Evolutionary conservation across 768 basidiomycete species (phyloP), one percentile per base, ranked within the genome.

Genomic region (Suillus sp.): DNA sequence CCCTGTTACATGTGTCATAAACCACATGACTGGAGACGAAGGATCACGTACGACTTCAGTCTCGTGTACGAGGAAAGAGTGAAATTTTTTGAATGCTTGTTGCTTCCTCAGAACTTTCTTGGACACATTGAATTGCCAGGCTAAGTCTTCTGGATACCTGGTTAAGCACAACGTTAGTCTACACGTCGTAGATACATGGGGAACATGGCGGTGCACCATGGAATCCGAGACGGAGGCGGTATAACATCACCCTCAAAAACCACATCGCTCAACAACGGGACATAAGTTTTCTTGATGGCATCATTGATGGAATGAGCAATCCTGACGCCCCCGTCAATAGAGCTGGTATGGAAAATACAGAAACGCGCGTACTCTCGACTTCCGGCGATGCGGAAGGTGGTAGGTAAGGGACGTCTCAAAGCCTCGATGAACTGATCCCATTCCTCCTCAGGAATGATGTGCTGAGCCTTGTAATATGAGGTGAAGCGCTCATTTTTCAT

Each of bases 31-130:
- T 57, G 45, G 3, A 58, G 8, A 37, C 14, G 20, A 27, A 34
- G 54, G n/a, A 60, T 9, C 32, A 82, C 91, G 47, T 67, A 96
- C 95, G 35, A 96, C 93, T 79, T 99, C 97, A 0, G 97, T 99
- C 78, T 99, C 97, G 66, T 94, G 96, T 0, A 99, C 96, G 34
- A 99, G 80, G 78, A 99, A 99, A 1, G 91, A 88, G 73, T 99
- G 97, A 67, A 99, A 98, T 71, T 88, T 91, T 70, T 93, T 93
- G 81, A 97, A 96, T 70, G 95, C 92, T 7, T 89, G 87, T 5
- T 86, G 86, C 71, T 92, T 96, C 59, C 97, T 86, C 38, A 99
- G 78, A 1, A 91, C 87, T 60, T 89, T 87, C 74, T 98, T 99
- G 10, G 92, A 84, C 1, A 96, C 90, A 68, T 95, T 93, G 74